Evolutionary conservation across 208 protist genomes (phyloP).

Genomic region (Crithidia brevicula): DNA sequence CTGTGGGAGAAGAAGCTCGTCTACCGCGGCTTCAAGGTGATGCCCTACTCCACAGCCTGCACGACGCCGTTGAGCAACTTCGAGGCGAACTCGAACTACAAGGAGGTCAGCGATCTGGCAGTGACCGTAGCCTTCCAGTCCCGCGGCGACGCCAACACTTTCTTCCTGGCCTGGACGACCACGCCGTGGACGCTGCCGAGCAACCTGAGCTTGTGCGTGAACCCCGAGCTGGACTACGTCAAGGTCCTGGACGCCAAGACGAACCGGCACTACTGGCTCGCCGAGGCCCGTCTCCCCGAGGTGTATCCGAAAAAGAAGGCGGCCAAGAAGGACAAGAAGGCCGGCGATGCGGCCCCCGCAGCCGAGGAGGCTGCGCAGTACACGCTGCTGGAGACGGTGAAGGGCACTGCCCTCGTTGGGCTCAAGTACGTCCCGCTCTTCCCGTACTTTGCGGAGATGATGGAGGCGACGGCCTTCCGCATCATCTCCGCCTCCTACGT

Average conservation of each 20-base stretch:
- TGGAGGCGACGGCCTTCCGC: conserved; percentile 85
- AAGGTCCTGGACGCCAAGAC: conserved; percentile 92
- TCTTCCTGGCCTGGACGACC: conserved; percentile 99
- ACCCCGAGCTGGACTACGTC: conserved; percentile 98
- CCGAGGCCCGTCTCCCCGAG: conserved; percentile 72
- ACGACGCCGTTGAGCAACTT: conserved; percentile 99
- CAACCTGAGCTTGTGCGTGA: conserved; percentile 99
- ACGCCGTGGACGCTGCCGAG: conserved; percentile 99
- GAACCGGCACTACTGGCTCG: conserved; percentile 84
- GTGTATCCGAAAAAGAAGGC: conserved; percentile 81
- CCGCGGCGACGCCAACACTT: conserved; percentile 73
- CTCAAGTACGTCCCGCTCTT: conserved; percentile 97
- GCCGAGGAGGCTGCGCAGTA: conserved; percentile 47
- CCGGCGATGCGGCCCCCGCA: conserved; percentile 18
- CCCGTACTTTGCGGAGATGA: conserved; percentile 92
- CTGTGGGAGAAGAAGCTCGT: conserved; percentile 98
- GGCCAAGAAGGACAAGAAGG: conserved; percentile 43
- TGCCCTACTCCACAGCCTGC: conserved; percentile 99
- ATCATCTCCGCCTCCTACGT: conserved; percentile 98
- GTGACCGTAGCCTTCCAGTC: conserved; percentile 93
- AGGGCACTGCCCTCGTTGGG: conserved; percentile 92
- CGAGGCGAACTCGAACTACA: conserved; percentile 99
- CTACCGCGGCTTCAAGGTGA: conserved; percentile 99
- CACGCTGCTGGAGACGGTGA: conserved; percentile 81
- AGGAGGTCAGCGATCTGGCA: conserved; percentile 96